phyloP scores from a whole-genome alignment of 306 rosid genomes.

The Malus sieversii region DNA sequence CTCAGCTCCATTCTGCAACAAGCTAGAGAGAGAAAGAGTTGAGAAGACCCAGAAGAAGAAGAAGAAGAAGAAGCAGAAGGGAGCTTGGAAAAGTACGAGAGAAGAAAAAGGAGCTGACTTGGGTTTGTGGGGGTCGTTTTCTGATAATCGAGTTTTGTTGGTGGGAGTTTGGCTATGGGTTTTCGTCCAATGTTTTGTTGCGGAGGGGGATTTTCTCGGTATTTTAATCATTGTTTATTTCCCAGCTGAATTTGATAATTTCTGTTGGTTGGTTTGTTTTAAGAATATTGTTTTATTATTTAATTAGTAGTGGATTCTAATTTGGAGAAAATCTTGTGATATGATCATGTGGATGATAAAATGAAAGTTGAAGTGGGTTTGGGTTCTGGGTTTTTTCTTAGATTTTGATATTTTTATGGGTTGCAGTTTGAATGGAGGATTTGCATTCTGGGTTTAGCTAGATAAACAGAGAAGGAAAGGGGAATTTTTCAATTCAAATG shows the following conservation, averaged over 20 bases:
- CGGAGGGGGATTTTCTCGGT: constrained; percentile 72
- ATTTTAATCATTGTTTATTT: constrained; percentile 17
- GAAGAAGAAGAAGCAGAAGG: neutral
- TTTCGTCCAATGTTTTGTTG: constrained; percentile 53
- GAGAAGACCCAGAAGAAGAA: neutral
- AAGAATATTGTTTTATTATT: neutral
- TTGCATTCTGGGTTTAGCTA: constrained; percentile 17
- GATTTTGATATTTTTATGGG: constrained; percentile 6
- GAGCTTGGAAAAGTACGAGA: constrained; percentile 4
- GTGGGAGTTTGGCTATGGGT: constrained; percentile 42
- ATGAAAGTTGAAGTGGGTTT: constrained; percentile 10
- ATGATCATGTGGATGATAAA: neutral
- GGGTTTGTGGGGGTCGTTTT: constrained; percentile 23
- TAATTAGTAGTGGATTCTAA: constrained; percentile 2
- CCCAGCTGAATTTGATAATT: neutral
- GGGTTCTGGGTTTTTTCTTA: constrained; percentile 33
- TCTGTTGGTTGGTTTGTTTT: neutral
- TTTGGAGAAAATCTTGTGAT: neutral
- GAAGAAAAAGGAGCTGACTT: constrained; percentile 20
- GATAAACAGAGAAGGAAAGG: neutral
- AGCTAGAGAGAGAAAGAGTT: neutral
- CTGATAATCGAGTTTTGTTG: constrained; percentile 20
- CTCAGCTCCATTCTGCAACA: constrained; percentile 9
- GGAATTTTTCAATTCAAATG: neutral
- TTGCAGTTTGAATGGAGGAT: neutral